phyloP scores from a whole-genome alignment of 805 yeast genomes.

The Ogataea thermomethanolica region DNA sequence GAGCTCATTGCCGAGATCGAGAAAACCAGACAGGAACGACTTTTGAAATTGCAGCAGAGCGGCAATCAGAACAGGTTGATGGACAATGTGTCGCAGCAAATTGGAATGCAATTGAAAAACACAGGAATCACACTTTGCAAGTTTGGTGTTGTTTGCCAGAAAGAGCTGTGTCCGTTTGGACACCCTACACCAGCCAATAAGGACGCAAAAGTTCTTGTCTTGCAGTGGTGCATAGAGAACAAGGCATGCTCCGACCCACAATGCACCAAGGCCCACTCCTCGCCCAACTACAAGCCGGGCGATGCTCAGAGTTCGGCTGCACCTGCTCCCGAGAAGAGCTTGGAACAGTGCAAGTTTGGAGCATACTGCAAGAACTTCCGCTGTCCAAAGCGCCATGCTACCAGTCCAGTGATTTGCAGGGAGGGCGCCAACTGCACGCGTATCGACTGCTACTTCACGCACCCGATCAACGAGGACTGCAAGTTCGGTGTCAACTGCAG shows the following conservation, averaged over 20 bases:
- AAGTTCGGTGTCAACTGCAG: constrained; percentile 75
- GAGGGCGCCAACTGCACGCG: constrained; percentile 77
- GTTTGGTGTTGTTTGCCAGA: constrained; percentile 71
- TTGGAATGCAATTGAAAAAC: constrained; percentile 32
- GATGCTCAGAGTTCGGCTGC: constrained; percentile 17
- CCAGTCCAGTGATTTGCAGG: constrained; percentile 69
- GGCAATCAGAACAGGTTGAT: constrained; percentile 24
- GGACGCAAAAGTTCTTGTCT: constrained; percentile 61
- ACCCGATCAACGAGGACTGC: constrained; percentile 77
- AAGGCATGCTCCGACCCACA: constrained; percentile 55
- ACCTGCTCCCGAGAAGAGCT: constrained; percentile 42
- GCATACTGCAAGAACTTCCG: constrained; percentile 67
- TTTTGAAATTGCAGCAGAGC: constrained; percentile 18
- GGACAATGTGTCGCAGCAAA: constrained; percentile 33
- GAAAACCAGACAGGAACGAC: constrained; percentile 42
- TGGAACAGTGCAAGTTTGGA: constrained; percentile 84
- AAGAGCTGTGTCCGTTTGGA: constrained; percentile 80
- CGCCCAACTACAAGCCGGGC: constrained; percentile 49
- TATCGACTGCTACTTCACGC: constrained; percentile 77
- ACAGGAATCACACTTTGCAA: constrained; percentile 63
- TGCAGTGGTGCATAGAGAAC: constrained; percentile 76
- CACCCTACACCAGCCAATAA: constrained; percentile 88
- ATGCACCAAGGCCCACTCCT: constrained; percentile 81
- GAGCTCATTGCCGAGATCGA: constrained; percentile 66
- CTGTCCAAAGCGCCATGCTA: constrained; percentile 86